phyloP scores from a whole-genome alignment of 805 yeast genomes.

The Lachancea kluyveri region DNA sequence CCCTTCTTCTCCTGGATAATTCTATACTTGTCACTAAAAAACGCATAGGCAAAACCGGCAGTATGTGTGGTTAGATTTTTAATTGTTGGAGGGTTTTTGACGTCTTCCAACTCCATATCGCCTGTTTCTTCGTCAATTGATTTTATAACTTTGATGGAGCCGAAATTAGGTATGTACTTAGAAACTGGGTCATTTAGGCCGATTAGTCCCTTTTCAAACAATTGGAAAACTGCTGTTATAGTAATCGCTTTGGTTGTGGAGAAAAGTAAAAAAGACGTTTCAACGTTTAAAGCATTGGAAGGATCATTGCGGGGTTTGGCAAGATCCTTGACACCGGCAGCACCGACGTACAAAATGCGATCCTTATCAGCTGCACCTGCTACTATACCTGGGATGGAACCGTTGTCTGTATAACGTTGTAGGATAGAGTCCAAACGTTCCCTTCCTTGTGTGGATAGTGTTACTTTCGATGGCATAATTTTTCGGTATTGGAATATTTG shows the following conservation, averaged over 20 bases:
- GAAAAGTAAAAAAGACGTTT: slow-evolving; percentile 20
- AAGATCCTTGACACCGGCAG: slow-evolving; percentile 11
- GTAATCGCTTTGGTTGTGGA: slow-evolving; percentile 32
- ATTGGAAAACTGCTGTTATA: slow-evolving; percentile 28
- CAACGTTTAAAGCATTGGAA: slow-evolving; percentile 1
- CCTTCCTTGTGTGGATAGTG: slow-evolving; percentile 1
- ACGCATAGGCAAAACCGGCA: slow-evolving; percentile 32
- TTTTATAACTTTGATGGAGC: slow-evolving; percentile 15
- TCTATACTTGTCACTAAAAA: slow-evolving; percentile 21
- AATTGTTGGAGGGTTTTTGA: slow-evolving; percentile 26
- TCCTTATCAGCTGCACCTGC: slow-evolving; percentile 15
- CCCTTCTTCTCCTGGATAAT: slow-evolving; percentile 12
- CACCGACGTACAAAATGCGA: slow-evolving; percentile 12
- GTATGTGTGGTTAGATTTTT: slow-evolving; percentile 33
- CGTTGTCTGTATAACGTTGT: slow-evolving; percentile 10
- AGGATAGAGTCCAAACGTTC: slow-evolving; percentile 7
- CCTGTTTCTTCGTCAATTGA: slow-evolving; percentile 19
- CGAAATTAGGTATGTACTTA: slow-evolving; percentile 25
- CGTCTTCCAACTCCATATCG: slow-evolving; percentile 15
- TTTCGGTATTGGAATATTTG: too few species aligned
- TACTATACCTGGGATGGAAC: slow-evolving; percentile 12
- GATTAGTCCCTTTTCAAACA: slow-evolving; percentile 28
- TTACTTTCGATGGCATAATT: slow-evolving; percentile 5
- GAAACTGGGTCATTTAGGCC: slow-evolving; percentile 28
- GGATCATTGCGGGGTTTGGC: slow-evolving; percentile 4